A percentile compares a stretch with the other conserved stretches of the same genome.
phyloP scores from a whole-genome alignment of 1,284 basidiomycete species.

The Ceratobasidium papillatum region DNA sequence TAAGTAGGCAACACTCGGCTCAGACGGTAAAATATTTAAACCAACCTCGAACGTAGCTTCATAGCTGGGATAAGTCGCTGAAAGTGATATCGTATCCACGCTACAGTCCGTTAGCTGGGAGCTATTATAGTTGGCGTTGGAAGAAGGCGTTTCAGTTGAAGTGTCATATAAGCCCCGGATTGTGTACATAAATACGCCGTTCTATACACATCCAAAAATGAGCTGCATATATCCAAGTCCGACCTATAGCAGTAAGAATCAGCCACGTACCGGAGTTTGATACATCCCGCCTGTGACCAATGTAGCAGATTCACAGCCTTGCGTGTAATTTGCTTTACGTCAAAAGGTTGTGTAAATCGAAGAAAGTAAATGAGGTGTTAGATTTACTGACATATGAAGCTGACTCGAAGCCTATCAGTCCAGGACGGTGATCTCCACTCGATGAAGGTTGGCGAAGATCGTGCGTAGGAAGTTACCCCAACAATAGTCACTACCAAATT shows the following conservation, averaged over 20 bases:
- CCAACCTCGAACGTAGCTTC: not conserved
- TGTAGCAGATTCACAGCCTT: not conserved
- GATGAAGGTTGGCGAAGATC: not conserved
- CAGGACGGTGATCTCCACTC: not conserved
- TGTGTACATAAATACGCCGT: slow-evolving; percentile 1
- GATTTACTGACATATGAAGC: not conserved
- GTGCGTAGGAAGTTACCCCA: not conserved
- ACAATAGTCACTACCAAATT: not conserved
- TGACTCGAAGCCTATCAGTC: not conserved
- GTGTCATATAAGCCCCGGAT: not conserved
- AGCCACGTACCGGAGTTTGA: not conserved
- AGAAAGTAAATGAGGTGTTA: not conserved
- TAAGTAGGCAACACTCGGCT: too few species aligned
- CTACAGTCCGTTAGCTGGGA: not conserved
- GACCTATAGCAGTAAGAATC: too few species aligned
- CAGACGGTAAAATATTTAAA: too few species aligned
- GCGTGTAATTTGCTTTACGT: not conserved
- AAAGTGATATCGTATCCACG: not conserved
- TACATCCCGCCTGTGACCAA: slow-evolving; percentile 5
- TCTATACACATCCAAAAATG: too few species aligned
- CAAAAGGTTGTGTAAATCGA: not conserved
- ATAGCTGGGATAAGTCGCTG: not conserved
- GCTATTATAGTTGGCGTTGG: slow-evolving; percentile 12
- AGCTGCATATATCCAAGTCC: too few species aligned
- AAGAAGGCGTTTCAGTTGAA: not conserved